Evolutionary conservation across 2,329 filamentous ascomycete species (phyloP).

Genomic region (Pyrenophora seminiperda): DNA sequence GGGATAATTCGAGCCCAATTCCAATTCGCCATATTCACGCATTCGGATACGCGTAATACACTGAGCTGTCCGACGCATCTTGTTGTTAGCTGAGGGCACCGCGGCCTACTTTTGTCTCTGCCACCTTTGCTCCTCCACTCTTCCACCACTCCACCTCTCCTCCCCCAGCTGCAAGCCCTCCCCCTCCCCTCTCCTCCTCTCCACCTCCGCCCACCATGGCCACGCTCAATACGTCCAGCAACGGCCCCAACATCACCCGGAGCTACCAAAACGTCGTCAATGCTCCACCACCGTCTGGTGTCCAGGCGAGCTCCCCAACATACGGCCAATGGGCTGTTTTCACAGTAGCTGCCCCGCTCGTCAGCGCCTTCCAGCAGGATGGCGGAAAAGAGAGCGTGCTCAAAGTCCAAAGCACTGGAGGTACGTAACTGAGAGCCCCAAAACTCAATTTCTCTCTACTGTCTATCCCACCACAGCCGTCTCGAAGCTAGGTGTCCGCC

Average conservation of each 20-base stretch:
- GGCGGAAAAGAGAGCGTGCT: constrained; percentile 89
- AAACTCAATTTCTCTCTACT: constrained; percentile 8
- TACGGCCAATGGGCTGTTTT: constrained; percentile 94
- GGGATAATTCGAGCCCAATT: constrained; percentile 11
- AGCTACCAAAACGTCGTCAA: constrained; percentile 71
- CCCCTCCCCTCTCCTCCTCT: constrained; percentile 3
- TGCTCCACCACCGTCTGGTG: constrained; percentile 60
- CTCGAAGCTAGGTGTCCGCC: constrained; percentile 12
- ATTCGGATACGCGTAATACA: constrained; percentile 15
- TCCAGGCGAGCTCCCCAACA: constrained; percentile 72
- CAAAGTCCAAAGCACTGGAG: constrained; percentile 91
- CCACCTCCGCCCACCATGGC: constrained; percentile 67
- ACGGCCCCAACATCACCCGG: constrained; percentile 59
- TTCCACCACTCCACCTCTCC: constrained; percentile 3
- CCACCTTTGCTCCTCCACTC: background rate
- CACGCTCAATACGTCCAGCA: constrained; percentile 61
- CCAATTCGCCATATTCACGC: constrained; percentile 4
- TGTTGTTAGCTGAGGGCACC: constrained; percentile 3
- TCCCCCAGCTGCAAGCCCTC: constrained; percentile 6
- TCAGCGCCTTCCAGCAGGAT: constrained; percentile 88
- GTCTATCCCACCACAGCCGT: background rate
- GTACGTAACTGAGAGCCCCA: constrained; percentile 54
- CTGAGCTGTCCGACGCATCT: constrained; percentile 10
- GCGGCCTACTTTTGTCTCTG: constrained; percentile 2
- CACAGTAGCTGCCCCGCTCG: constrained; percentile 86